These are phyloP conservation scores for Grosmannia huntii DNA, from an alignment of 2,329 filamentous ascomycete species.

Conservation along the genomic window DNA sequence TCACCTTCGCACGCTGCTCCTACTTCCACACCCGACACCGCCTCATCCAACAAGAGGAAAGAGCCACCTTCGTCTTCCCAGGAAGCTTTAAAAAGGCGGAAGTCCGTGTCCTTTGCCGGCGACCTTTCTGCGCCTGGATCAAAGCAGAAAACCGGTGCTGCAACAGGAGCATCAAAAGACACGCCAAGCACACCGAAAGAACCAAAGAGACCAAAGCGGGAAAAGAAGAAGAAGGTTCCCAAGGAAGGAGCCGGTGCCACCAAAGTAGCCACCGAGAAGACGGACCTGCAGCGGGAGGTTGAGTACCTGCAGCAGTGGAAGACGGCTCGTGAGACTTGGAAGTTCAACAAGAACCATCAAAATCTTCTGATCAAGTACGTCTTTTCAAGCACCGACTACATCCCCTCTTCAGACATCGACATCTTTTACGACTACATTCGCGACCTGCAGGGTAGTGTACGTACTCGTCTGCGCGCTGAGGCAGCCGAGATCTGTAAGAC, in stretches of 20 bases:
- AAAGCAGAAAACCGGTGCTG: conserved; percentile 17
- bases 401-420: conserved; percentile 57
- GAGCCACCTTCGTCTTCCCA: conserved; percentile 4
- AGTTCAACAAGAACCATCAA: conserved; percentile 93
- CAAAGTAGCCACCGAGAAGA: conserved; percentile 21
- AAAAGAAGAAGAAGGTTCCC: conserved; percentile 17
- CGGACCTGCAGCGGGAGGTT: conserved; percentile 48
- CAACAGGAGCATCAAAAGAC: conserved; percentile 12
- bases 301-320: conserved; percentile 69
- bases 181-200: background rate
- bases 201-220: background rate
- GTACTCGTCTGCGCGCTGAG: conserved; percentile 55
- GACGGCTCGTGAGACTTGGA: conserved; percentile 61
- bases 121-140: conserved; percentile 16
- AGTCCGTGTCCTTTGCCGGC: conserved; percentile 35
- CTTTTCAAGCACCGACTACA: conserved; percentile 54
- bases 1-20: conserved; percentile 13
- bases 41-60: conserved; percentile 8
- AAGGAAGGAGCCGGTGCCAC: conserved; percentile 19
- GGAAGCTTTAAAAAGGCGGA: conserved; percentile 19
- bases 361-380: conserved; percentile 72
- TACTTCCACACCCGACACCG: background rate
- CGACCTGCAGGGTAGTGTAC: conserved; percentile 63
- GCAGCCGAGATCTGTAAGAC: conserved; percentile 47
- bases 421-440: conserved; percentile 65